These are phyloP conservation scores for Mycena metata DNA, from an alignment of 768 basidiomycete species.

Conservation along the genomic window DNA sequence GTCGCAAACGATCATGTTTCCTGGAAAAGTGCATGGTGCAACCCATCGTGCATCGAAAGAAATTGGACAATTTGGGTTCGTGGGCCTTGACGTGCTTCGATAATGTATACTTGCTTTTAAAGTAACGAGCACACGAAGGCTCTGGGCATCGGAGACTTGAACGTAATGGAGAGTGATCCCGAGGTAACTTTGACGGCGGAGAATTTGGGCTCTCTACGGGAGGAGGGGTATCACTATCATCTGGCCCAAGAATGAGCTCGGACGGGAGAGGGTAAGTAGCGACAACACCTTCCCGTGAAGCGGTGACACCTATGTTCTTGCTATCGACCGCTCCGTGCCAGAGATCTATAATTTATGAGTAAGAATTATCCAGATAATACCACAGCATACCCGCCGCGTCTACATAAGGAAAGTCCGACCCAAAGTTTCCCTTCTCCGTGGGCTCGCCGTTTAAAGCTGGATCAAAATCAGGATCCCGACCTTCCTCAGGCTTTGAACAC, in stretches of 20 bases:
- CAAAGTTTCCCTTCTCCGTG: too few relatives aligned
- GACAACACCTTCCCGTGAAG: too few relatives aligned
- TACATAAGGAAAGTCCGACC: too few relatives aligned
- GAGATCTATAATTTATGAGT: too few relatives aligned
- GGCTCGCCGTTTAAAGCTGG: not conserved
- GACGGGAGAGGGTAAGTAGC: too few relatives aligned
- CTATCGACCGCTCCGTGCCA: too few relatives aligned
- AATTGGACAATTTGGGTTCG: slow-evolving; percentile 59
- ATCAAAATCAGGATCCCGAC: too few relatives aligned
- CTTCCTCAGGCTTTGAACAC: not conserved
- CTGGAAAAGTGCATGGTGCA: slow-evolving; percentile 68
- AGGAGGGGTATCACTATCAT: too few relatives aligned
- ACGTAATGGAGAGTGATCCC: not conserved
- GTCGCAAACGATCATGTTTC: slow-evolving; percentile 69
- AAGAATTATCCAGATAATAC: too few relatives aligned
- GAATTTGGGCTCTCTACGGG: not conserved
- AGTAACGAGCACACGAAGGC: slow-evolving; percentile 61
- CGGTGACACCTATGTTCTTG: too few relatives aligned
- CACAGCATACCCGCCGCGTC: too few relatives aligned
- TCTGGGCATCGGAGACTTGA: slow-evolving; percentile 61
- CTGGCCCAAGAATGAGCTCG: too few relatives aligned
- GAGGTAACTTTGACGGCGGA: not conserved
- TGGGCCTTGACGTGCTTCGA: slow-evolving; percentile 70
- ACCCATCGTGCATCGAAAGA: slow-evolving; percentile 58
- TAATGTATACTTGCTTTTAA: slow-evolving; percentile 67